Conservation (phyloP, 2,329 filamentous ascomycete genomes). For the Claviceps spartinae region DNA sequence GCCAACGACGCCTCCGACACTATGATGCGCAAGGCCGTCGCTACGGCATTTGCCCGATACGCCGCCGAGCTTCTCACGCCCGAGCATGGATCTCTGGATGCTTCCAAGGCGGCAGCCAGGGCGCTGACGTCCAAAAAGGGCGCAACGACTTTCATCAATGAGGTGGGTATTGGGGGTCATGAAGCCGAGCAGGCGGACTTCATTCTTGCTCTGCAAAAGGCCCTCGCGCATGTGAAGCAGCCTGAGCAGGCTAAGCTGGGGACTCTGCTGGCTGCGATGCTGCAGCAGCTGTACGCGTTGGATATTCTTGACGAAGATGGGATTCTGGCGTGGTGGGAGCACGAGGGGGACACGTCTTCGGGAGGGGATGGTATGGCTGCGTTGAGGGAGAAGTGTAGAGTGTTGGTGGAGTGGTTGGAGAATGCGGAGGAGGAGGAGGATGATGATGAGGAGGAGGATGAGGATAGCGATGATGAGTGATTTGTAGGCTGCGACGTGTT, state of each 20-base stretch:
- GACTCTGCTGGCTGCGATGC: slow-evolving; percentile 59
- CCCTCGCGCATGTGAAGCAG: slow-evolving; percentile 54
- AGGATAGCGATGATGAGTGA: neutral
- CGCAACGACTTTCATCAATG: slow-evolving; percentile 41
- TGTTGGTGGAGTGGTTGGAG: slow-evolving; percentile 73
- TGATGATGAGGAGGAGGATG: slow-evolving; percentile 49
- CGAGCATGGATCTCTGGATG: slow-evolving; percentile 39
- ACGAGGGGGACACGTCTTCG: slow-evolving; percentile 42
- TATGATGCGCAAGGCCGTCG: slow-evolving; percentile 77
- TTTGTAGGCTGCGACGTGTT: neutral
- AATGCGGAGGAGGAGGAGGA: slow-evolving; percentile 63
- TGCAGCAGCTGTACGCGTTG: slow-evolving; percentile 72
- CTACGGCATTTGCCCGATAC: slow-evolving; percentile 70
- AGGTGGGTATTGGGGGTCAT: slow-evolving; percentile 50
- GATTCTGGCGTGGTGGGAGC: slow-evolving; percentile 78
- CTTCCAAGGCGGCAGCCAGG: slow-evolving; percentile 49
- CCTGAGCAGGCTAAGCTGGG: slow-evolving; percentile 35
- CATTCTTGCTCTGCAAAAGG: slow-evolving; percentile 66
- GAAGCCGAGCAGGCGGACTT: slow-evolving; percentile 77
- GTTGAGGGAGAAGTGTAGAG: slow-evolving; percentile 60
- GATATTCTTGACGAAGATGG: slow-evolving; percentile 85
- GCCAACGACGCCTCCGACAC: slow-evolving; percentile 80
- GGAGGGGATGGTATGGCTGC: slow-evolving; percentile 54
- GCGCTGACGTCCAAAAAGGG: slow-evolving; percentile 42
- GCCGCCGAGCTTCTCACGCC: slow-evolving; percentile 53